Evolutionary conservation across 1,139 yeast species (phyloP).

Genomic region (Suzukiozyma palmioleophila): DNA sequence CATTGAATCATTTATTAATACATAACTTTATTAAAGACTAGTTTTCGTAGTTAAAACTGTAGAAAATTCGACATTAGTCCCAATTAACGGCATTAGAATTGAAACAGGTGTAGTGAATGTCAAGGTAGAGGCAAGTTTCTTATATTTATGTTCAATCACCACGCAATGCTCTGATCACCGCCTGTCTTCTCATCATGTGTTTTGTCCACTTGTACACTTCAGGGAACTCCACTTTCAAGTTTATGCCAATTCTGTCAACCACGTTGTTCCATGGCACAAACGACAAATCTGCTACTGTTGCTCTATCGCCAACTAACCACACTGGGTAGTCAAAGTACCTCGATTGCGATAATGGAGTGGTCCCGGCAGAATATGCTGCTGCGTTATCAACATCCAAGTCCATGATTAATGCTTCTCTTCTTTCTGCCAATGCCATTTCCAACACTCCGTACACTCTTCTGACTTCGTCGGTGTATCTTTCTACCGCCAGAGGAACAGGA

Average conservation of each 20-base stretch:
- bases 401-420: constrained; percentile 87
- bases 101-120: too few species aligned
- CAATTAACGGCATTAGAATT: background rate
- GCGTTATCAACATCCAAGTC: constrained; percentile 86
- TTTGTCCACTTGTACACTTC: constrained; percentile 96
- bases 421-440: constrained; percentile 92
- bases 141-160: constrained; percentile 37
- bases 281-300: constrained; percentile 86
- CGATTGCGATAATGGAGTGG: constrained; percentile 81
- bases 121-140: background rate
- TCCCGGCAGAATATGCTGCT: constrained; percentile 84
- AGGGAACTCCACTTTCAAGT: constrained; percentile 82
- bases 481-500: constrained; percentile 84
- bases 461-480: constrained; percentile 89
- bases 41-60: background rate
- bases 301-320: constrained; percentile 90
- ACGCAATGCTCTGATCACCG: constrained; percentile 71
- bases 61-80: too few species aligned
- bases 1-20: background rate
- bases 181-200: constrained; percentile 86
- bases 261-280: constrained; percentile 98
- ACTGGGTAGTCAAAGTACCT: constrained; percentile 90
- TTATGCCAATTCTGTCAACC: constrained; percentile 87
- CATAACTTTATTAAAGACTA: background rate
- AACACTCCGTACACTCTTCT: constrained; percentile 90